Evolutionary conservation across 176 grass and related monocot species (phyloP), one percentile per base, ranked within the genome.

Genomic region (Aegilops umbellulata): DNA sequence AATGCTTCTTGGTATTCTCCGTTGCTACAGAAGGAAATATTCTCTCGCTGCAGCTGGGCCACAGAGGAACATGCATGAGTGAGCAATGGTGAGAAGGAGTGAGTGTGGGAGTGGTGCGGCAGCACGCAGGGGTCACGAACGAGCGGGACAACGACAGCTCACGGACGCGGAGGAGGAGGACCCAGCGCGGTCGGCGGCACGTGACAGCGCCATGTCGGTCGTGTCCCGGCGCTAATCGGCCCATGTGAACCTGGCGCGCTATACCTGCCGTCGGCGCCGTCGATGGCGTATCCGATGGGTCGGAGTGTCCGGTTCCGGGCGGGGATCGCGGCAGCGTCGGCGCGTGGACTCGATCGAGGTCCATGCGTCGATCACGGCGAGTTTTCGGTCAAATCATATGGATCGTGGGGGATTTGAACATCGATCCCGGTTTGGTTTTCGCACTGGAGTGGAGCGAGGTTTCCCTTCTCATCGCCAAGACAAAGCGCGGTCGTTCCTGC

Each of bases 51-150:
- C 35, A 16, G 15, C 22, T 11, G n/a, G 70, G 78, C 32, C 36
- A 69, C 69, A 38, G 15, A 47, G 0, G 39, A 12, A 14, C 42
- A 14, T 46, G 42, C 42, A 14, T 46, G 42, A 1, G 42, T 46
- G 42, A 46, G 42, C 42, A 12, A 10, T 42, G 10, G 41, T 42
- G 41, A 3, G 41, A 42, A 42, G 0, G 41, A 6, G 36, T 16
- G 39, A 9, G 85, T 49, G 70, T 25, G 71, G 0, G 75, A 69
- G 86, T 57, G 69, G 73, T 70, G 87, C 81, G 57, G 53, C 74
- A 4, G 71, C 70, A 68, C 70, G 71, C 80, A 60, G 72, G 6
- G 42, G 53, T 74, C 80, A 69, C 31, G 15, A 29, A 46, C 4
- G 41, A 82, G 46, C 10, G 2, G 1, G 64, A 27, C 22, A 30